A percentile compares a stretch with the other conserved stretches of the same genome.
phyloP scores from a whole-genome alignment of 768 basidiomycete genomes.

The Panus rudis region DNA sequence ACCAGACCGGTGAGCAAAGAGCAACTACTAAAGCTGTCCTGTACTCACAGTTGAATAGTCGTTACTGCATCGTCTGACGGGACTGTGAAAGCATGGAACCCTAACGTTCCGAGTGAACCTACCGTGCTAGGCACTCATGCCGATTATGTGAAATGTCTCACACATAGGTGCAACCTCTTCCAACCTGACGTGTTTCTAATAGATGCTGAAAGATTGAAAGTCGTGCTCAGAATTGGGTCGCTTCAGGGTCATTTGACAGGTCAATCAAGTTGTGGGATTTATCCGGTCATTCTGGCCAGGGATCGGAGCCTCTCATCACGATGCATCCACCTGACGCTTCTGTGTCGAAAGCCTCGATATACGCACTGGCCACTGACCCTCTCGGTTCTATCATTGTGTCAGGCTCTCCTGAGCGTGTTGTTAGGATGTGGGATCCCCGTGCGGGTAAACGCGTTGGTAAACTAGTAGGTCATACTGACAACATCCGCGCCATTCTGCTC shows the following conservation, averaged over 20 bases:
- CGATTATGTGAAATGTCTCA: constrained; percentile 84
- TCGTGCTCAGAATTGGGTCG: constrained; percentile 79
- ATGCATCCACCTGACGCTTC: constrained; percentile 61
- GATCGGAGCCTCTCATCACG: constrained; percentile 48
- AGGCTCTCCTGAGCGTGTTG: constrained; percentile 86
- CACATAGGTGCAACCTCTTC: constrained; percentile 55
- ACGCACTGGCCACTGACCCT: constrained; percentile 74
- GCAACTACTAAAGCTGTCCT: no score
- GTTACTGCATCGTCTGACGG: constrained; percentile 95
- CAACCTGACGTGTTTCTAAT: constrained; percentile 1
- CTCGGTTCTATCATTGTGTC: constrained; percentile 78
- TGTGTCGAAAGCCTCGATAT: constrained; percentile 64
- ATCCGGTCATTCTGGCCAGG: constrained; percentile 28
- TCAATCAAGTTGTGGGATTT: constrained; percentile 95
- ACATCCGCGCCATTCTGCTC: constrained; percentile 83
- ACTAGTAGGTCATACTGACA: constrained; percentile 95
- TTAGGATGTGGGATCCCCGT: constrained; percentile 92
- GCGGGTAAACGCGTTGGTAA: constrained; percentile 75
- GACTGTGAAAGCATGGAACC: constrained; percentile 89
- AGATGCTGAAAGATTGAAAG: constrained; percentile 30
- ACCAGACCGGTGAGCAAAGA: constrained; percentile 65
- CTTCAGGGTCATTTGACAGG: constrained; percentile 91
- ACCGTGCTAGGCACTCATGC: constrained; percentile 62
- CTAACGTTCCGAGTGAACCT: constrained; percentile 66
- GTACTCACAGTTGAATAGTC: constrained; percentile 35